Evolutionary conservation across 257 asterid genomes (phyloP), one percentile per base, ranked within the genome.

Genomic region (Solanum megistacrolobum): DNA sequence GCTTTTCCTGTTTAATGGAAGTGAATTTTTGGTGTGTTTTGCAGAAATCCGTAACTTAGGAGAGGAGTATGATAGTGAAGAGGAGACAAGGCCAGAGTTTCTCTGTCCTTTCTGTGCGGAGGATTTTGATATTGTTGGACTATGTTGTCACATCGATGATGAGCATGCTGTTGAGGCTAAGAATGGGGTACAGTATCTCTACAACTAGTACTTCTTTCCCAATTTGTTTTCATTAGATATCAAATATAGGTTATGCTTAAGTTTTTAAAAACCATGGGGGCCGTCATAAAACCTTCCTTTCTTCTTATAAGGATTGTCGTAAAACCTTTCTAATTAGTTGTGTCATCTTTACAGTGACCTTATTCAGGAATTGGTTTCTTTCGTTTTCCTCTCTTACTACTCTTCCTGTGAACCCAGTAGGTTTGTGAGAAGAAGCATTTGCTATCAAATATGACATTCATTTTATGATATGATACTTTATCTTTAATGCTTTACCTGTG

Each of bases 71-170:
- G 95, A 90, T 65, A 91, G 89, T 31, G 97, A 92, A 85, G 98
- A 94, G 60, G 99, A 91, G 90, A 87, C 48, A 35, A 91, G 91
- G 88, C 92, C 96, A 1, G 98, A 96, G 93, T 95, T 85, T 89
- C 86, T 94, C 46, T 96, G 99, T 86, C 98, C 98, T 25, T 94
- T 95, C 88, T 96, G 99, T 90, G 95, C 95, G 0, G 98, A 95
- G 91, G 95, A 93, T 79, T 95, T 93, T 87, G 99, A 96, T 89
- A 92, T 95, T 83, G 94, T 96, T 82, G 98, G 98, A 68, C 95
- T 96, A 35, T 96, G 98, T 86, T 96, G 99, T 89, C 99, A 95
- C 90, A 89, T 96, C 62, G 99, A 96, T 69, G 98, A 95, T 89
- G 98, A 94, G 75, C 99, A 96, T 83, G 88, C 98, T 20, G 31